phyloP scores from a whole-genome alignment of 768 basidiomycete genomes.

The Gymnopilus junonius region DNA sequence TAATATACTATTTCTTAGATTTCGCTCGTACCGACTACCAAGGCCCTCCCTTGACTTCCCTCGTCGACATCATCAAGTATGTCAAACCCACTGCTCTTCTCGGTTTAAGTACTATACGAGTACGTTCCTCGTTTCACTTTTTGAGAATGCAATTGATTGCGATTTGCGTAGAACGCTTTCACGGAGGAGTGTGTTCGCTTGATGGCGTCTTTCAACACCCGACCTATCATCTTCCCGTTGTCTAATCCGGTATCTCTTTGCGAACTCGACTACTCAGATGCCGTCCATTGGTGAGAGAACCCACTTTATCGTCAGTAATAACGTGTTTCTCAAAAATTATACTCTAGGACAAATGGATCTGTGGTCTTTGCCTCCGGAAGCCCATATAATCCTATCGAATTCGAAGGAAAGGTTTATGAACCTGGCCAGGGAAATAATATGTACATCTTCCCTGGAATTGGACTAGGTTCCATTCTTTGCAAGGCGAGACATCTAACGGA shows the following conservation, averaged over 20 bases:
- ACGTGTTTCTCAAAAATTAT: neutral
- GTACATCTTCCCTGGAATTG: constrained; percentile 69
- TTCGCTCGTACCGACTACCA: constrained; percentile 74
- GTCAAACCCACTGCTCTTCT: constrained; percentile 81
- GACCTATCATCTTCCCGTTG: constrained; percentile 83
- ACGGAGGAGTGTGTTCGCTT: constrained; percentile 60
- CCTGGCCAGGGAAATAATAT: constrained; percentile 86
- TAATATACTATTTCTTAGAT: constrained; percentile 49
- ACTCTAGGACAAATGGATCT: constrained; percentile 59
- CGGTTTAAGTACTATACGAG: constrained; percentile 66
- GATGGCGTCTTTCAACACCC: constrained; percentile 66
- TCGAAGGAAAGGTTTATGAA: constrained; percentile 51
- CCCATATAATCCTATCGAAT: constrained; percentile 62
- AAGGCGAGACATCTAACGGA: constrained; percentile 65
- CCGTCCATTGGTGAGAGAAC: constrained; percentile 53
- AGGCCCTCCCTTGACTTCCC: constrained; percentile 62
- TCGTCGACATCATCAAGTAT: constrained; percentile 69
- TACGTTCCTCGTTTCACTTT: constrained; percentile 21
- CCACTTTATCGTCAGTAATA: neutral
- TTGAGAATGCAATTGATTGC: constrained; percentile 11
- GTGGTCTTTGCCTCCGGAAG: constrained; percentile 77
- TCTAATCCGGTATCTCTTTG: constrained; percentile 71
- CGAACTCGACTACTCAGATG: constrained; percentile 65
- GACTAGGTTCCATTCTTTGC: constrained; percentile 64
- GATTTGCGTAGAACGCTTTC: constrained; percentile 56